phyloP scores from a whole-genome alignment of 2,329 filamentous ascomycete species.

The Immersiporthe knoxdaviesiana region DNA sequence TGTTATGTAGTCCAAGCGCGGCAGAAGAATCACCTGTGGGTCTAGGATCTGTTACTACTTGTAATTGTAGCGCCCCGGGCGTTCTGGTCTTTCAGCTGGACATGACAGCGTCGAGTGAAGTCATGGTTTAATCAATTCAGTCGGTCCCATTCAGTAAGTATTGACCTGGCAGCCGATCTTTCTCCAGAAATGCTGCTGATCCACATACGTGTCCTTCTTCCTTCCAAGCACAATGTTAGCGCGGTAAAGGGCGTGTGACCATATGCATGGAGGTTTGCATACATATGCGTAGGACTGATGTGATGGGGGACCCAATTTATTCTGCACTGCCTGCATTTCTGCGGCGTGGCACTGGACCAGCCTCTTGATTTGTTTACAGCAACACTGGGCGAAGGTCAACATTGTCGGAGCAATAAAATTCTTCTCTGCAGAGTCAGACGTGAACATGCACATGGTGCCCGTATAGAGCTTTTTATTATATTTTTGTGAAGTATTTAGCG shows the following conservation, averaged over 20 bases:
- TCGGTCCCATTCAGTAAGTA: no score
- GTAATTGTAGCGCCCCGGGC: not conserved
- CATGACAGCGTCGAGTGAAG: not conserved
- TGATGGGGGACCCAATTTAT: not conserved
- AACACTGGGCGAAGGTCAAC: not conserved
- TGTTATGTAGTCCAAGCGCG: no score
- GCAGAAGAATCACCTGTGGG: no score
- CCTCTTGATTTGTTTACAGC: not conserved
- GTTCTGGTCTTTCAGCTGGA: not conserved
- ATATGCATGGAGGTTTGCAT: not conserved
- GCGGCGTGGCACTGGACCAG: not conserved
- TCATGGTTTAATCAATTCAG: no score
- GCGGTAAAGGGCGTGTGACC: not conserved
- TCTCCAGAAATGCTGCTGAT: not conserved
- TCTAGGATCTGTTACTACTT: no score
- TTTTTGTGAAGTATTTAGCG: no score
- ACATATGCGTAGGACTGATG: not conserved
- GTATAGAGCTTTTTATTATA: no score
- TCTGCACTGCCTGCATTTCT: not conserved
- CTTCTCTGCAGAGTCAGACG: not conserved
- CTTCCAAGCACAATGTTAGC: not conserved
- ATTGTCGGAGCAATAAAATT: not conserved
- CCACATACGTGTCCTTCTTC: not conserved
- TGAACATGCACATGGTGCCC: not conserved
- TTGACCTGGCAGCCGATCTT: no score